phyloP scores from a whole-genome alignment of 2,329 filamentous ascomycete species.

The Metarhizium robertsii region DNA sequence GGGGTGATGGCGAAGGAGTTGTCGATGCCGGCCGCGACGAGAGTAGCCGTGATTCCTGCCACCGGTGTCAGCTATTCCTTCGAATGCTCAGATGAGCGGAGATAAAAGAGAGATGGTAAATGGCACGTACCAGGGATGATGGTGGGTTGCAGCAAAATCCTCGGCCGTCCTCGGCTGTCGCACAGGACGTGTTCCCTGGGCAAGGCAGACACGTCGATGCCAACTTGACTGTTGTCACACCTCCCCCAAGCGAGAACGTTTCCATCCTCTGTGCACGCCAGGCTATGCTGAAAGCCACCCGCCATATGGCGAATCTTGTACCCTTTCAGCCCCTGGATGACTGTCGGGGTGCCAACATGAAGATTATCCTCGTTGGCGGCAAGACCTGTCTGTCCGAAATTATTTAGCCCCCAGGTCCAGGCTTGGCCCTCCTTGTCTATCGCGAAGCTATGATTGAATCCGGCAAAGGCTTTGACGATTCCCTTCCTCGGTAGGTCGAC shows the following conservation, averaged over 20 bases:
- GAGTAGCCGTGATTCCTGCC: slow-evolving; percentile 8
- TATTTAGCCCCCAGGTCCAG: slow-evolving; percentile 63
- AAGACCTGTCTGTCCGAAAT: slow-evolving; percentile 59
- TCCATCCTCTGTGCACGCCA: slow-evolving; percentile 31
- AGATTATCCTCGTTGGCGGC: slow-evolving; percentile 39
- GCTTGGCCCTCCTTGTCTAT: slow-evolving; percentile 53
- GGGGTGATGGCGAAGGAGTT: slow-evolving; percentile 57
- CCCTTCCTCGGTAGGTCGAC: slow-evolving; percentile 24
- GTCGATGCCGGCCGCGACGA: slow-evolving; percentile 53
- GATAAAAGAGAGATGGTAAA: neutral
- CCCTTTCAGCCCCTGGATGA: slow-evolving; percentile 39
- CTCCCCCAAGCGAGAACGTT: slow-evolving; percentile 37
- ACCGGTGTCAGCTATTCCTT: neutral
- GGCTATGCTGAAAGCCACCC: slow-evolving; percentile 30
- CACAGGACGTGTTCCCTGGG: slow-evolving; percentile 3
- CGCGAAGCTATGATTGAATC: slow-evolving; percentile 62
- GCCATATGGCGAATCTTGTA: slow-evolving; percentile 47
- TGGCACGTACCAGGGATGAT: slow-evolving; percentile 14
- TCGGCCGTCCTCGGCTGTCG: slow-evolving; percentile 3
- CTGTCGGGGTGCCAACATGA: slow-evolving; percentile 25
- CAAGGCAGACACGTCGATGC: slow-evolving; percentile 5
- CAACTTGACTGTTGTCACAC: slow-evolving; percentile 27
- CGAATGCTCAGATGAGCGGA: neutral
- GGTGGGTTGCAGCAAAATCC: slow-evolving; percentile 14
- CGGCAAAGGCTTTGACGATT: slow-evolving; percentile 33